A percentile compares a stretch with the other conserved stretches of the same genome.
phyloP scores from a whole-genome alignment of 768 basidiomycete genomes.

The Auricularia auricula-judae region DNA sequence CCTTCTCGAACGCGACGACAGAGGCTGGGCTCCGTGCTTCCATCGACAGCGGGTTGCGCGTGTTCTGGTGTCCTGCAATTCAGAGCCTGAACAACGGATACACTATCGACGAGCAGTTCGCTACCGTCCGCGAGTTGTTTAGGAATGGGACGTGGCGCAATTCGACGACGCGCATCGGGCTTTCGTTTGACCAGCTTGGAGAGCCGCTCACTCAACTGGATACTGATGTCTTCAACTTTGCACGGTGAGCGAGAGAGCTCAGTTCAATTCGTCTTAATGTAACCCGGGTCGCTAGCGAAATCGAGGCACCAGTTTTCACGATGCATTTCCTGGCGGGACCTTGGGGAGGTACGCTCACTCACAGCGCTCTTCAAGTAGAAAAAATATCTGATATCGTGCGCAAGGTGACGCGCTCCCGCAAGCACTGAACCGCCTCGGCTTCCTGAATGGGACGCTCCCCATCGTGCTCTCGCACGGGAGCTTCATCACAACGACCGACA shows the following conservation, averaged over 20 bases:
- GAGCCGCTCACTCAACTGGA: not conserved
- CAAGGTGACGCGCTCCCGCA: not conserved
- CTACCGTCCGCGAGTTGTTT: not conserved
- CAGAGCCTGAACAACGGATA: not conserved
- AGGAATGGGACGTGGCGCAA: not conserved
- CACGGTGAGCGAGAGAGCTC: not conserved
- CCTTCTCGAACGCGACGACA: not conserved
- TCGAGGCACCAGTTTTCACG: not conserved
- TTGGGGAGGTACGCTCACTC: not conserved
- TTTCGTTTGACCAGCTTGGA: not conserved
- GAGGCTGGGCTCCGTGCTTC: not conserved
- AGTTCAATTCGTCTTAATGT: not conserved
- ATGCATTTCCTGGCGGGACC: not conserved
- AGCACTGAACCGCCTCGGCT: not conserved
- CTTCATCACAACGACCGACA: not conserved
- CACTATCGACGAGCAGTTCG: not conserved
- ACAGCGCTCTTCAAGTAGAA: no score
- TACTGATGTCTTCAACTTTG: not conserved
- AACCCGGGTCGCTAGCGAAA: not conserved
- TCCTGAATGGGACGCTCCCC: not conserved
- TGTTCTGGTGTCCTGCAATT: not conserved
- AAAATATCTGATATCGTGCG: not conserved
- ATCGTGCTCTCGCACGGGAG: slow-evolving; percentile 1
- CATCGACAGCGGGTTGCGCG: not conserved
- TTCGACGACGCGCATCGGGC: not conserved